Base-by-base conservation (phyloP, 2,329 filamentous ascomycete genomes). In the Macroventuria anomochaeta region DNA sequence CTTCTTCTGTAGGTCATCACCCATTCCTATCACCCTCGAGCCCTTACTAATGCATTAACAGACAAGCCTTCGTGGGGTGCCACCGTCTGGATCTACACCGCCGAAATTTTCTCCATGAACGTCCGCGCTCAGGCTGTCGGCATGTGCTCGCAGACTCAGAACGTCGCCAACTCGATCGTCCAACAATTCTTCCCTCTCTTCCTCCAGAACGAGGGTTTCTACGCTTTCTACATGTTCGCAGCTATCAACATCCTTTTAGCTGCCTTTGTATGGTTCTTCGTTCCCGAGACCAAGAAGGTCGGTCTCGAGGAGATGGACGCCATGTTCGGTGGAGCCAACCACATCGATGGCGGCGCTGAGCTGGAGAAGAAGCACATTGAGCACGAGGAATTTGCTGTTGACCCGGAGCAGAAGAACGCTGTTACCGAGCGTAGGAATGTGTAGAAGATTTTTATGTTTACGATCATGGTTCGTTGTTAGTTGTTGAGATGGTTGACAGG, bases 131-230 rank as follows among this genome's bases (percentile, higher is more conserved):
- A 89, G 69, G 86, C 86, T 29, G 85, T 89, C 12, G 86, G 85
- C 49, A 89, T 89, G 86, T 85, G 80, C 33, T 78, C 77, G 33
- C 80, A 79, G 68, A 83, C 67, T 49, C 77, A 73, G 69, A 82
- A 88, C 67, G 82, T 88, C 46, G 85, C 85, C 68, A 88, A 88
- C 71, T 81, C 81, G 52, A 83, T 88, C 61, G 84, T 88, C 66
- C 84, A 88, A 71, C 86, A 89, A 59, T 88, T 88, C 78, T 88
- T 89, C 79, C 86, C 86, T 11, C 82, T 80, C 11, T 88, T 89
- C 76, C 79, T 88, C 13, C 77, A 81, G 46, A 85, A 87, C 64
- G 76, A 77, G 42, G 80, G 80, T 13, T 83, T 82, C 66, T 83
- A 81, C 58, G 80, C 80, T 5, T 83, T 83, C 59, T 83, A 82